Evolutionary conservation across 2,329 filamentous ascomycete genomes (phyloP).

Genomic region (Claviceps sp.): DNA sequence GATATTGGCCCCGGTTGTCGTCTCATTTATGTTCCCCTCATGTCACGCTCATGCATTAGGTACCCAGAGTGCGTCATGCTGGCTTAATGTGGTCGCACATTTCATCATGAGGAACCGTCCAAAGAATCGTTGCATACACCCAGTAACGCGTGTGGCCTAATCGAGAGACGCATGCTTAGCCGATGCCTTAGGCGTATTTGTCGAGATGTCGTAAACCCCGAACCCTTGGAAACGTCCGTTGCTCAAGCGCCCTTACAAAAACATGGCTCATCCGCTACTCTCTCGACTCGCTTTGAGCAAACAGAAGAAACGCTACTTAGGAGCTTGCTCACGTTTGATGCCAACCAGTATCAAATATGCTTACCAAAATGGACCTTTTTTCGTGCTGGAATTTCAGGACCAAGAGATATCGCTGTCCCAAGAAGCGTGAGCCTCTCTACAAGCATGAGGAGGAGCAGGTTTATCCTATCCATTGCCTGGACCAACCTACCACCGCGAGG

Average conservation of each 20-base stretch:
- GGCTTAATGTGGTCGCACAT: background rate
- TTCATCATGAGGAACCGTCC: background rate
- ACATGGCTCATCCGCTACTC: background rate
- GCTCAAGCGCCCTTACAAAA: background rate
- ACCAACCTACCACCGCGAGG: background rate
- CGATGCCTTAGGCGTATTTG: background rate
- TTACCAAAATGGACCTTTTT: constrained; percentile 1
- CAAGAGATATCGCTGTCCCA: background rate
- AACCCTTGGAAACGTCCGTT: background rate
- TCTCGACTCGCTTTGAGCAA: background rate
- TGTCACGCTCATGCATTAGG: background rate
- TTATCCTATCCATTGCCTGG: constrained; percentile 4
- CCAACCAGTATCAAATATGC: background rate
- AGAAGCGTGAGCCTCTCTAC: background rate
- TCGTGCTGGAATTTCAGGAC: constrained; percentile 1
- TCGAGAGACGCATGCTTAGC: background rate
- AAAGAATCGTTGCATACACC: background rate
- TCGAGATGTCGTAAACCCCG: background rate
- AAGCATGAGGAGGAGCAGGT: background rate
- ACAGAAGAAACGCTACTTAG: background rate
- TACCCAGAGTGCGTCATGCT: background rate
- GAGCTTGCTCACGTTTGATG: background rate
- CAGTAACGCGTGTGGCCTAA: background rate
- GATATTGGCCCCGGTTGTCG: background rate
- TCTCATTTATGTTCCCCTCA: background rate